Base-by-base conservation (phyloP, 257 asterid genomes). In the Scutellaria barbata region DNA sequence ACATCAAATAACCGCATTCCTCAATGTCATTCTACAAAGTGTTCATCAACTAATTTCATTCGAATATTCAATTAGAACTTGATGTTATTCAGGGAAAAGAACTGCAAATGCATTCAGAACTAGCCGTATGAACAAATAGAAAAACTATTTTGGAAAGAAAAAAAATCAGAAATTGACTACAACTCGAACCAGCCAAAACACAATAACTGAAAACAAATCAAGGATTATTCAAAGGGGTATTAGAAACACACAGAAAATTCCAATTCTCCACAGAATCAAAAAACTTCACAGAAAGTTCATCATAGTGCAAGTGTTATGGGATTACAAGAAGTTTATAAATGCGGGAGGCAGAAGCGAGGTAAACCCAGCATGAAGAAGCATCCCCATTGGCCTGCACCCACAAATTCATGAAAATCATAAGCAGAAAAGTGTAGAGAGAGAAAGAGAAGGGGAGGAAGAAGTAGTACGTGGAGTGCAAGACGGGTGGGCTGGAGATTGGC, bases 401-500 rank as follows among this genome's bases (percentile, higher is more conserved):
- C 1, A 64, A 43, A 59, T n/a, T n/a, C n/a, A n/a, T n/a, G n/a
- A n/a, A n/a, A n/a, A n/a, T n/a, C n/a, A n/a, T n/a, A n/a, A n/a
- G n/a, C n/a, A n/a, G n/a, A n/a, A n/a, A n/a, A n/a, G 33, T 6
- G 13, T 5, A 1, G 16, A 22, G 76, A 33, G 66, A 11, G 41
- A 17, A 8, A 7, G 51, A 14, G 68, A 20, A 56, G 22, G 30
- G 55, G 57, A 52, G 54, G 8, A 8, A 16, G 37, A 37, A 42
- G 7, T 10, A 40, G 30, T 60, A 89, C 96, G 63, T 83, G 92
- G 81, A 94, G 79, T 22, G 97, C 97, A 18, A 90, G 95, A 52
- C 97, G 97, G 71, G 96, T 87, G 48, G 97, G 83, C 71, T 89
- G 97, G 66, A 91, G 82, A 71, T 77, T 88, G 55, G 85, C 95